Base-by-base conservation (phyloP, 306 rosid genomes). In the Dalbergia cultrata region DNA sequence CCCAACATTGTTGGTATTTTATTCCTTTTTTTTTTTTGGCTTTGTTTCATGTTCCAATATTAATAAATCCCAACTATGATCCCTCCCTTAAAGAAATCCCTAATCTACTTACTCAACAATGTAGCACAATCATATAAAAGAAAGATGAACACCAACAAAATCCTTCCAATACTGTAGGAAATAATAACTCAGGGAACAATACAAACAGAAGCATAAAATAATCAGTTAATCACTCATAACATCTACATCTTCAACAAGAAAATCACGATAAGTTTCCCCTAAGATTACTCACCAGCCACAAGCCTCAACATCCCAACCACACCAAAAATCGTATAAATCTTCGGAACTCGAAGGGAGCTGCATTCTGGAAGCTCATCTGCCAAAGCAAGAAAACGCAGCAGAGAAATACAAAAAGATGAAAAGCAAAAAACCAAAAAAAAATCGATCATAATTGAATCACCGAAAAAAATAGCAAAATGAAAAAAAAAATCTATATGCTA, bases 271-370 rank as follows among this genome's bases (percentile, higher is more conserved):
- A 63, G 63, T 69, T 34, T 74, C 71, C 49, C 68, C 60, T 33
- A 82, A 75, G 83, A 84, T 77, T 43, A 75, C 83, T 87, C 85
- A 93, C 98, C 97, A 78, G 94, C 92, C 86, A 93, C 57, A 39
- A 95, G 98, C 91, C 87, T 95, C 68, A 95, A 83, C 87, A 93
- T 87, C 74, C 99, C 99, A 74, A 89, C 88, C 9, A 95, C 89
- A 66, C 99, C 98, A 19, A 88, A 95, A 74, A 95, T 89, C 0
- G 94, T 88, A 77, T 44, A 82, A 73, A 91, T 92, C 87, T 90
- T 93, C 7, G 98, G 98, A 81, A 88, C 97, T 69, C 97, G 85
- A 67, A 89, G 79, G 45, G 94, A 75, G 83, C 69, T 86, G 88
- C 86, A 80, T 13, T 90, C 93, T 8, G 98, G 99, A 85, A 92